A percentile compares a stretch with the other conserved stretches of the same genome.
Evolutionary conservation across 2,329 filamentous ascomycete species (phyloP).

Genomic region (Apiospora arundinis): DNA sequence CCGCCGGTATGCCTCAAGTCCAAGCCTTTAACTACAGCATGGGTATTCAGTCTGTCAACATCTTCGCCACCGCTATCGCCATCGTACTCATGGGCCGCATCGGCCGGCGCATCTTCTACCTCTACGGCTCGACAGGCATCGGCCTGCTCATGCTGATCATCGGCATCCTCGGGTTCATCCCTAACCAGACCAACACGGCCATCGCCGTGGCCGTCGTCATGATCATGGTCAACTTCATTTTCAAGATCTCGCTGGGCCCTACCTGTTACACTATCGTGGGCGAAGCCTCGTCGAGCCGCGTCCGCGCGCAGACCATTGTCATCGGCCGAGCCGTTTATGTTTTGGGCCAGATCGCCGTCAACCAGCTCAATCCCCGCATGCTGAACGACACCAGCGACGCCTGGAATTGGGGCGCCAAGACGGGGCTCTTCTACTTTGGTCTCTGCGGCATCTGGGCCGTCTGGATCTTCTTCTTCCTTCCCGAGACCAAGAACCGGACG

Average conservation of each 20-base stretch:
- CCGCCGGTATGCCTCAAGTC: constrained; percentile 57
- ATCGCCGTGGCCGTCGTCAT: constrained; percentile 59
- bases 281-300: constrained; percentile 52
- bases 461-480: constrained; percentile 52
- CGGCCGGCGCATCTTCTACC: constrained; percentile 58
- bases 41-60: constrained; percentile 55
- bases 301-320: constrained; percentile 52
- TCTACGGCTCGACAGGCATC: constrained; percentile 52
- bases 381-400: constrained; percentile 44
- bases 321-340: constrained; percentile 51
- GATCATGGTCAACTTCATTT: constrained; percentile 58
- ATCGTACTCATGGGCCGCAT: constrained; percentile 57
- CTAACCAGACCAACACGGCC: constrained; percentile 44
- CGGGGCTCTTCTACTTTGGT: constrained; percentile 43
- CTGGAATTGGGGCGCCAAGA: constrained; percentile 47
- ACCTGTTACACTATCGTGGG: constrained; percentile 61
- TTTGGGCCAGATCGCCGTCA: constrained; percentile 48
- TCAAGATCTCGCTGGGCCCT: constrained; percentile 59
- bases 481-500: constrained; percentile 52
- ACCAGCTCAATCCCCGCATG: constrained; percentile 51
- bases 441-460: constrained; percentile 49
- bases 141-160: constrained; percentile 52
- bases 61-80: constrained; percentile 59
- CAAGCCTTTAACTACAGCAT: constrained; percentile 63
- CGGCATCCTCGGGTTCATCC: constrained; percentile 54